A percentile compares a stretch with the other conserved stretches of the same genome.
These are phyloP conservation scores for Sugiyamaella chiloensis DNA, from an alignment of 805 yeast species.

Conservation along the genomic window DNA sequence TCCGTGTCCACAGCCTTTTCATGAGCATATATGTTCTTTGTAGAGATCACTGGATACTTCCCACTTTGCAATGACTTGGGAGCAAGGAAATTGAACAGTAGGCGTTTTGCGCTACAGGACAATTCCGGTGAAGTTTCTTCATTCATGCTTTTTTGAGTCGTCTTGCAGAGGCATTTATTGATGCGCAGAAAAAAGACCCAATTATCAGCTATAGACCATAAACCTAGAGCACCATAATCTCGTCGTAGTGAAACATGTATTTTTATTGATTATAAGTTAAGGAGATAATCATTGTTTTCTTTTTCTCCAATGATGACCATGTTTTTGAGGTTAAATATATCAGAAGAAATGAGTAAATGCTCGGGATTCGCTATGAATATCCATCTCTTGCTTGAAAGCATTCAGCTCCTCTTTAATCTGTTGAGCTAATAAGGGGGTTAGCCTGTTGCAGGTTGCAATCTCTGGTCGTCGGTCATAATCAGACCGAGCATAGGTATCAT, in stretches of 20 bases:
- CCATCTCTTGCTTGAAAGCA: constrained; percentile 74
- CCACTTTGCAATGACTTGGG: neutral
- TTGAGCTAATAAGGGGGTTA: constrained; percentile 84
- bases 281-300: no score
- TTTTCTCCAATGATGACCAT: neutral
- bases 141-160: no score
- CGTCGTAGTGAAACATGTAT: no score
- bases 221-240: no score
- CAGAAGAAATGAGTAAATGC: constrained; percentile 82
- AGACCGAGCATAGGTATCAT: constrained; percentile 75
- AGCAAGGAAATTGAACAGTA: neutral
- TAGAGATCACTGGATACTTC: neutral
- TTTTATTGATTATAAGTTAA: no score
- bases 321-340: constrained; percentile 14
- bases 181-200: no score
- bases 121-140: no score
- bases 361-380: constrained; percentile 71
- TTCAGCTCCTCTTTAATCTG: constrained; percentile 83
- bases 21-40: no score
- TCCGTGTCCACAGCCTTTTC: no score
- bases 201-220: no score
- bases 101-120: neutral
- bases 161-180: no score
- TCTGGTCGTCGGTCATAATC: constrained; percentile 95
- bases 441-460: constrained; percentile 84